Evolutionary conservation across 208 protist species (phyloP), one percentile per base, ranked within the genome.

Genomic region (Vickermania ingenoplastis): DNA sequence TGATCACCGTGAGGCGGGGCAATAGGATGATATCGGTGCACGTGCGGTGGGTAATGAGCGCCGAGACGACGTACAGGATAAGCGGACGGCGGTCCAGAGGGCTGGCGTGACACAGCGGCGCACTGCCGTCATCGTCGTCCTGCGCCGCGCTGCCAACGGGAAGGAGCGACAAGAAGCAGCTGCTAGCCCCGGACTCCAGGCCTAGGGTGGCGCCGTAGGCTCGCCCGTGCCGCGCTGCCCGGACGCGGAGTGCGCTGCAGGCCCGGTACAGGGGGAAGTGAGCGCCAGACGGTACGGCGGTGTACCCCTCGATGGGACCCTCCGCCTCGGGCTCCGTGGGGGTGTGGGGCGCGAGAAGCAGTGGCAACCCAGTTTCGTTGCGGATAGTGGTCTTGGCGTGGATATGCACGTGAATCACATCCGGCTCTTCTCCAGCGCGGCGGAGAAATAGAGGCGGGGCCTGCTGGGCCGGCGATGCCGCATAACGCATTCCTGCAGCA

Each of bases 1-100:
- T 92, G 22, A 89, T 45, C 3, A 92, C 59, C 5, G 73, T 80
- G 7, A 89, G 58, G 17, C 81, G 77, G 22, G 85, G 85, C 31
- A 83, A 76, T 23, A 92, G 71, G 14, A 73, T 61, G 41, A 92
- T 71, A 52, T 73, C 67, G 23, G 55, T 70, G 50, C 81, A 80
- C 25, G 81, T 54, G 31, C 71, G 78, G 63, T 81, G 75, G 0
- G 61, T 59, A 3, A 74, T 68, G 53, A 69, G 71, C 26, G 22
- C 73, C 48, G 65, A 57, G 5, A 75, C 71, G 1, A 89, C 79
- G 51, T 87, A 87, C 41, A 92, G 53, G 14, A 67, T 61, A 21
- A 89, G 60, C 5, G 77, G 77, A 7, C 80, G 76, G 31, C 22
- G 51, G 55, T 86, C 79, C 1, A 65, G 31, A 11, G 23, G 28